Base-by-base conservation (phyloP, 2,329 filamentous ascomycete genomes). In the Cladosporium austrohemisphaericum region DNA sequence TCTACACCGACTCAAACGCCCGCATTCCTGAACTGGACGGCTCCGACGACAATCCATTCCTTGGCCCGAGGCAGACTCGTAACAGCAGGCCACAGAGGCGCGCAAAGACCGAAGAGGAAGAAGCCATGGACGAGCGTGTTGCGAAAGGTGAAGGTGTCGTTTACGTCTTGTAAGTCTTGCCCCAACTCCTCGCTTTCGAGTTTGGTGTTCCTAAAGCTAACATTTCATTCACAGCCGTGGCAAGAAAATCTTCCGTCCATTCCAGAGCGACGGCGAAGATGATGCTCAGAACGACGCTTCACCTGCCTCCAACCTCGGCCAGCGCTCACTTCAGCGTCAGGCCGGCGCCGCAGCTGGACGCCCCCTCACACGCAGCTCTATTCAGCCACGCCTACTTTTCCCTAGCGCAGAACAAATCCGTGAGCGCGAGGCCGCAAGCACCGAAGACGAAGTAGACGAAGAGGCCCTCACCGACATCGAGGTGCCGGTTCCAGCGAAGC, bases 1-100 rank as follows among this genome's bases (percentile, higher is more conserved):
- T 92, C 60, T 92, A 83, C 63, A 90, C 85, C 32, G 87, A 93
- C 65, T 81, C 86, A 1, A 84, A 89, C 55, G 90, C 95, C 57
- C 76, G 78, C 37, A 68, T 90, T 33, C 88, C 88, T 16, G 77
- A 82, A 55, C 71, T 80, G 33, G 86, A 89, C 59, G 65, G 70
- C n/a, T 81, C 76, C 56, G 69, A 73, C 5, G 81, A 84, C 20
- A 93, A 92, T 63, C 87, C 87, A 1, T 93, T 92, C 65, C 78
- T 82, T 52, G 79, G 76, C 45, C 53, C 33, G 40, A 80, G 78
- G 63, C 77, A 51, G 40, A 38, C 25, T 6, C 40, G 49, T 16
- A 41, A 45, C 20, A 53, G 45, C 16, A 78, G 65, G 73, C 44
- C 83, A 19, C 64, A 66, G 14, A 75, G 29, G 32, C 38, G 28